Conservation (phyloP, 768 basidiomycete genomes). For the Amanita phalloides region DNA sequence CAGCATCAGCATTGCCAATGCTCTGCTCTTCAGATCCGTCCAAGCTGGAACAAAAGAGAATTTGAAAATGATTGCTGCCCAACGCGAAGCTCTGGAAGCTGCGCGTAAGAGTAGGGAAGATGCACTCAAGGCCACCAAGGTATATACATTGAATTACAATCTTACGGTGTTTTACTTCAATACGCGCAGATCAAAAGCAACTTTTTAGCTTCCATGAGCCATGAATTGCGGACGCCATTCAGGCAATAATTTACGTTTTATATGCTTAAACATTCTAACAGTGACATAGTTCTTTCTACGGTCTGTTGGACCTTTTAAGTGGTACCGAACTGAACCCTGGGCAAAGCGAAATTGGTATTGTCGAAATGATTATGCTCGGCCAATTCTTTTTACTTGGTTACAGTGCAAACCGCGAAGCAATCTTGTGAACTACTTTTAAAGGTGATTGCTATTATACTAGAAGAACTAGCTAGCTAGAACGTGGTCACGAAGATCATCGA, state of each 20-base stretch:
- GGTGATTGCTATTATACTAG: constrained; percentile 18
- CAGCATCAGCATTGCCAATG: constrained; percentile 66
- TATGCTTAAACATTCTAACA: neutral
- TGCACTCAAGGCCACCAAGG: constrained; percentile 66
- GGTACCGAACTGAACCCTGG: constrained; percentile 60
- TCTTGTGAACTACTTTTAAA: constrained; percentile 68
- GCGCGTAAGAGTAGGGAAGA: constrained; percentile 63
- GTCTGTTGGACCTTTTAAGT: constrained; percentile 61
- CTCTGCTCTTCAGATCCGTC: constrained; percentile 63
- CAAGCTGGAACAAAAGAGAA: constrained; percentile 68
- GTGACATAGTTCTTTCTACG: constrained; percentile 55
- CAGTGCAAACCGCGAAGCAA: constrained; percentile 70
- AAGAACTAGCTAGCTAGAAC: neutral
- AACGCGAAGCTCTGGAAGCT: constrained; percentile 58
- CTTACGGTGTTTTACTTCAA: neutral
- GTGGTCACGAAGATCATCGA: constrained; percentile 50
- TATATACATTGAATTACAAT: constrained; percentile 11
- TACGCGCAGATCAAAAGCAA: constrained; percentile 59
- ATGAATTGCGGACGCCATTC: constrained; percentile 69
- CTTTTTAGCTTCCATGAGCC: constrained; percentile 69
- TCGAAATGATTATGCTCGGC: neutral
- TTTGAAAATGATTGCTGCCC: constrained; percentile 66
- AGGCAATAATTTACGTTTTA: constrained; percentile 28
- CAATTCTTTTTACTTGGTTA: neutral
- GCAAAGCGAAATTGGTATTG: constrained; percentile 57